Conservation (phyloP, 306 rosid genomes). For the Astragalus membranaceus region DNA sequence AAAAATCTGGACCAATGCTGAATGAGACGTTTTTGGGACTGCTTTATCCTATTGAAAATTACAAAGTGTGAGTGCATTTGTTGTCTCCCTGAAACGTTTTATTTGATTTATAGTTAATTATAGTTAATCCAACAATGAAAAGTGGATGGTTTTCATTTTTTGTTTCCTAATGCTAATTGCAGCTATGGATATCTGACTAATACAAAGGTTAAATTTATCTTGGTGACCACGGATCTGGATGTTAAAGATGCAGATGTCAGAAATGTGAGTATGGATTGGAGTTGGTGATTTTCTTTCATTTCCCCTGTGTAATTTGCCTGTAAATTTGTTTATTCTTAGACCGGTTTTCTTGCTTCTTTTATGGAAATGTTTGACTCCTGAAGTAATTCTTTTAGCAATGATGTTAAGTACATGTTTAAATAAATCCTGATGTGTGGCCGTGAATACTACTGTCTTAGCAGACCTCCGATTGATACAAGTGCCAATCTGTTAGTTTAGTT, state of each 20-base stretch:
- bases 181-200: conserved; percentile 93
- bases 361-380: not conserved
- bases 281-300: conserved; percentile 8
- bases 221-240: conserved; percentile 92
- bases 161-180: conserved; percentile 10
- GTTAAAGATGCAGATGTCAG: conserved; percentile 83
- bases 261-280: conserved; percentile 54
- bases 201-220: conserved; percentile 89
- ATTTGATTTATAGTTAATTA: not conserved
- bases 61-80: conserved; percentile 73
- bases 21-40: conserved; percentile 91
- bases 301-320: not conserved
- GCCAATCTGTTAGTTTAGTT: not conserved
- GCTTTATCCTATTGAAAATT: conserved; percentile 90
- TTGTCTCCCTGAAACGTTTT: not conserved
- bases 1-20: conserved; percentile 69
- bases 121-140: not conserved
- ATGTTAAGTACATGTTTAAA: not conserved
- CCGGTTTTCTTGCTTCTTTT: not conserved
- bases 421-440: not conserved
- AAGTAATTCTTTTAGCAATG: not conserved
- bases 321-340: not conserved
- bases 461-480: not conserved
- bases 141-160: not conserved
- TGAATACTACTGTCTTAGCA: not conserved